These are phyloP conservation scores for Vitellaria paradoxa DNA, from an alignment of 179 eudicot genomes.

Conservation along the genomic window DNA sequence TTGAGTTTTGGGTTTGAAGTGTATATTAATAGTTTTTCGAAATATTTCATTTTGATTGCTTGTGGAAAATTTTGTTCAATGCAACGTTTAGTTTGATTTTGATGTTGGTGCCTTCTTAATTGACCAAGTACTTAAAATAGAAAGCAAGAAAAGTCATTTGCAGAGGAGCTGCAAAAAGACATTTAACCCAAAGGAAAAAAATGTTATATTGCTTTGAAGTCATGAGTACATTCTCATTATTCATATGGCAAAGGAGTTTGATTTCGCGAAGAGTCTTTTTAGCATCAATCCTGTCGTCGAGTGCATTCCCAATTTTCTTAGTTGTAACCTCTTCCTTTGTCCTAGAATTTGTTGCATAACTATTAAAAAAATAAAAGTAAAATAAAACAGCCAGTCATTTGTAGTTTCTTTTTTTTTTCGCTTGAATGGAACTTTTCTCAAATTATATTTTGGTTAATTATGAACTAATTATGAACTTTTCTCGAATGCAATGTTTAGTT, in stretches of 20 bases:
- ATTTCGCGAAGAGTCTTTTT: slow-evolving; percentile 59
- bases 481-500: no score
- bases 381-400: background rate
- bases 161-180: background rate
- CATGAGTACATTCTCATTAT: slow-evolving; percentile 47
- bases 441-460: no score
- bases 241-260: slow-evolving; percentile 60
- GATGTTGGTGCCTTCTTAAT: background rate
- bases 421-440: no score
- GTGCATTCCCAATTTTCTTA: slow-evolving; percentile 54
- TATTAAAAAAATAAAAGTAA: slow-evolving; percentile 12
- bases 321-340: slow-evolving; percentile 59
- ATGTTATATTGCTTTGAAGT: background rate
- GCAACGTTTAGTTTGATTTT: no score
- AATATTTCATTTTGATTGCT: no score
- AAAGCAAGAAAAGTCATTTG: background rate
- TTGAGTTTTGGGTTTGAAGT: no score
- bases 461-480: no score
- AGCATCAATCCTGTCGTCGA: slow-evolving; percentile 54
- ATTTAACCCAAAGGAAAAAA: background rate
- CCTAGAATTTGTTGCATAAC: slow-evolving; percentile 42
- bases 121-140: background rate
- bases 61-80: no score
- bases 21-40: no score
- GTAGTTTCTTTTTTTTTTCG: no score